phyloP scores from a whole-genome alignment of 106 monocot genomes.

The Ottelia alismoides region DNA sequence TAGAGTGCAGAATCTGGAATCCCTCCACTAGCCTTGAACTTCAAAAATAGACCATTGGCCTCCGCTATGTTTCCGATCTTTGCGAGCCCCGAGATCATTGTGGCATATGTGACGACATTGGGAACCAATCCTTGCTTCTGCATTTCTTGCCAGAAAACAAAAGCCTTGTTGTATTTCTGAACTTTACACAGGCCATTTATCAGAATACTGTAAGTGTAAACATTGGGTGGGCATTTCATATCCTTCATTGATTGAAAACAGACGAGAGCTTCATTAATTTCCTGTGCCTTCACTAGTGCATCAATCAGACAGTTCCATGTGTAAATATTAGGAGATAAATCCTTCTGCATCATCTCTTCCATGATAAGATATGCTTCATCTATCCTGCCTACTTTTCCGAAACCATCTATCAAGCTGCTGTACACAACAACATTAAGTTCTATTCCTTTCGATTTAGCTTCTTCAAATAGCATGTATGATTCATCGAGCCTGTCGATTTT shows the following conservation, averaged over 20 bases:
- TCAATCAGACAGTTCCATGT: conserved; percentile 94
- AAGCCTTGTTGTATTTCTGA: conserved; percentile 96
- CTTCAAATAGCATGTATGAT: conserved; percentile 98
- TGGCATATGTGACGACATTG: conserved; percentile 78
- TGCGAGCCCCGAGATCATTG: conserved; percentile 85
- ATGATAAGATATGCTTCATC: conserved; percentile 97
- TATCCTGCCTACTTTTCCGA: conserved; percentile 93
- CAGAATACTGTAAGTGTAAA: conserved; percentile 74
- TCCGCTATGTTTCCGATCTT: conserved; percentile 83
- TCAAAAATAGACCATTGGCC: conserved; percentile 65
- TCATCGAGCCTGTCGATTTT: conserved; percentile 96
- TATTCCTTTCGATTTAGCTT: conserved; percentile 83
- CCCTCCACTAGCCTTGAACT: conserved; percentile 83
- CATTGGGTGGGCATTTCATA: conserved; percentile 79
- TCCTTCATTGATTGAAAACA: conserved; percentile 99
- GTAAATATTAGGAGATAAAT: conserved; percentile 68
- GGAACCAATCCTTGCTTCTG: conserved; percentile 77
- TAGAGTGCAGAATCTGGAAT: conserved; percentile 67
- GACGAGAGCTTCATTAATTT: conserved; percentile 85
- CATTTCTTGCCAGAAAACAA: conserved; percentile 96
- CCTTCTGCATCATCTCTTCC: conserved; percentile 98
- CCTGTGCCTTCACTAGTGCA: conserved; percentile 88
- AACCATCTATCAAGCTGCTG: conserved; percentile 87
- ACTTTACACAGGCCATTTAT: conserved; percentile 92
- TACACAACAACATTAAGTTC: conserved; percentile 74